Percentiles rank a stretch among this genome's conserved stretches.
phyloP scores from a whole-genome alignment of 2,329 filamentous ascomycete species.

The Bipolaris bicolor region DNA sequence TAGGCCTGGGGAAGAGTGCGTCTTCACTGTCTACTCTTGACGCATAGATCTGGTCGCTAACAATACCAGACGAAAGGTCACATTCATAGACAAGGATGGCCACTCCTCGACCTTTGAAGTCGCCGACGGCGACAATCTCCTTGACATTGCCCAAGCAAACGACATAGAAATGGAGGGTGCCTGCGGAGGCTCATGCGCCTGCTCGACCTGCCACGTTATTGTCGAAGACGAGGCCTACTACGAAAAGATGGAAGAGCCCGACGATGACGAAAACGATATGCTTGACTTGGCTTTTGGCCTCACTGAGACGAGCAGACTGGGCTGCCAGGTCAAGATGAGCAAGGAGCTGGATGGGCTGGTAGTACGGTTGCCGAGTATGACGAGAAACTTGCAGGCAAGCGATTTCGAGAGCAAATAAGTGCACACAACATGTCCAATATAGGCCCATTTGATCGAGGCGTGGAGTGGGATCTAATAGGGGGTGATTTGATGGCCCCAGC shows the following conservation, averaged over 20 bases:
- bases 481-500: neutral
- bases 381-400: conserved; percentile 91
- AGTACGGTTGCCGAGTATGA: conserved; percentile 90
- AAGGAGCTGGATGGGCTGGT: conserved; percentile 86
- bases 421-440: neutral
- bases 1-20: conserved; percentile 90
- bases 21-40: conserved; percentile 13
- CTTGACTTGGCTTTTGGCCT: conserved; percentile 87
- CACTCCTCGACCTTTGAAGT: conserved; percentile 78
- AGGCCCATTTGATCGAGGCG: neutral
- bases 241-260: conserved; percentile 69
- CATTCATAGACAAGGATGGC: conserved; percentile 92
- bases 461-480: neutral
- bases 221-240: conserved; percentile 75
- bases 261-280: conserved; percentile 55
- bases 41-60: conserved; percentile 2
- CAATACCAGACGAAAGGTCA: conserved; percentile 74
- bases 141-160: conserved; percentile 93
- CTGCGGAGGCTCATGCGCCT: conserved; percentile 92
- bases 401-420: conserved; percentile 66
- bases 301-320: conserved; percentile 82
- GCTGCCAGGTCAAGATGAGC: conserved; percentile 90
- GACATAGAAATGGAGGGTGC: conserved; percentile 99
- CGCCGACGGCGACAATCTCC: conserved; percentile 83
- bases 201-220: conserved; percentile 91